Conservation (phyloP, 2,329 filamentous ascomycete species). For the Ploettnerulaceae sp. region DNA sequence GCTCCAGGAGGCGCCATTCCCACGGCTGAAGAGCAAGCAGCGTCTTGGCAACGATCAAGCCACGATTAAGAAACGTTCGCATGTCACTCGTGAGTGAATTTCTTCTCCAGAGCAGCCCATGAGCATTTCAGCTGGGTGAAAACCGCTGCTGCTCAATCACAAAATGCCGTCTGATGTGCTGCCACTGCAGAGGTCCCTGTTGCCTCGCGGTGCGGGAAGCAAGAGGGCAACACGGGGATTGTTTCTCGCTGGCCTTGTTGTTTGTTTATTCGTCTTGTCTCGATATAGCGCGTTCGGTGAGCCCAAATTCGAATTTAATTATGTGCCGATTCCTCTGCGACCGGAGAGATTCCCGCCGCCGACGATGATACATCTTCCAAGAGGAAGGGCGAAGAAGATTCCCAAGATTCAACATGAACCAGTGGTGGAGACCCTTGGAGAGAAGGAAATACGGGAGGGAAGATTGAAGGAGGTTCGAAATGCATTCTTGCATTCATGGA, state of each 20-base stretch:
- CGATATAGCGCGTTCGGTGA: slow-evolving; percentile 2
- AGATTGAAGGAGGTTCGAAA: slow-evolving; percentile 22
- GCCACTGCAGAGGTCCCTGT: not conserved
- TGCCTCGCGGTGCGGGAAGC: not conserved
- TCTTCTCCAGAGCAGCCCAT: no score
- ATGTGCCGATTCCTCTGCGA: slow-evolving; percentile 21
- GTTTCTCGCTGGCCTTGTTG: not conserved
- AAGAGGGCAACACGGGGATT: not conserved
- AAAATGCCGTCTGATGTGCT: slow-evolving; percentile 2
- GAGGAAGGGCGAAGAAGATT: slow-evolving; percentile 16
- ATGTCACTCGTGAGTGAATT: not conserved
- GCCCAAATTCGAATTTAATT: slow-evolving; percentile 18
- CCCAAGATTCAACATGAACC: slow-evolving; percentile 27
- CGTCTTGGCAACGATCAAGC: slow-evolving; percentile 5
- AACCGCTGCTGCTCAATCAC: not conserved
- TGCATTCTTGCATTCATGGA: slow-evolving; percentile 52
- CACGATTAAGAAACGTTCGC: not conserved
- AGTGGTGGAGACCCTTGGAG: slow-evolving; percentile 13
- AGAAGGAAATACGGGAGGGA: slow-evolving; percentile 16
- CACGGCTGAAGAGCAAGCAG: slow-evolving; percentile 4
- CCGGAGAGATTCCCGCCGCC: slow-evolving; percentile 23
- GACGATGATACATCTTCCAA: slow-evolving; percentile 20
- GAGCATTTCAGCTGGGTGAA: not conserved
- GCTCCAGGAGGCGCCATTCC: not conserved
- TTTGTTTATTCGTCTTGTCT: not conserved